Evolutionary conservation across 495 filamentous ascomycete species (phyloP), one percentile per base, ranked within the genome.

Genomic region (Podospora bellae-mahoneyi): DNA sequence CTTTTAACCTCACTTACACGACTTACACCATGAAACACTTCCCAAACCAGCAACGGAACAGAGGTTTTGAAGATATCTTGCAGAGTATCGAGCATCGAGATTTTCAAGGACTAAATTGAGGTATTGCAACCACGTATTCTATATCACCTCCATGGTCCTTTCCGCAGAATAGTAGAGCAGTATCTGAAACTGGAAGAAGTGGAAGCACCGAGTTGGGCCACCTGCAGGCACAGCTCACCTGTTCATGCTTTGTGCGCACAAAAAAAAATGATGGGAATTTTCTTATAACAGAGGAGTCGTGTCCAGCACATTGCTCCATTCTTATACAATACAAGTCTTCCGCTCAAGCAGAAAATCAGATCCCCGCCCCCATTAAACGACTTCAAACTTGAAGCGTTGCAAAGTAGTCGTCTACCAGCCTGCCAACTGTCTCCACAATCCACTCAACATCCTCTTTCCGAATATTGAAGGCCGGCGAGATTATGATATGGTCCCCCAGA

Each of bases 391-490:
- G 13, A 0, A 27, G 26, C 4, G 30, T 48, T 53, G 64, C 67
- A 66, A 78, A 79, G 32, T 71, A 79, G 61, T 79, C 76, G 13
- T 62, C 60, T 10, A 80, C 77, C 4, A 84, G 77, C 4, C 72
- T 77, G 23, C 82, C 74, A 39, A 87, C 82, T 0, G 73, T 77
- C 9, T 69, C 62, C 5, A 74, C 75, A 16, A 92, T 88, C 60
- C 77, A 78, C 68, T 88, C 85, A 64, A 92, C 83, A 34, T 91
- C 89, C 13, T 85, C 83, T 39, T 75, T 76, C 0, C 84, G 86
- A 58, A 90, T 81, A 66, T 85, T 93, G 76, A 90, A 96, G 1
- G 92, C 84, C 3, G 93, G 93, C 23, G 90, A 85, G 65, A 97
- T 70, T 39, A 96, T 79, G 16, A 94, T 77, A 79, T 93, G 90